phyloP scores from a whole-genome alignment of 257 asterid species.

The Cynanchum wilfordii region DNA sequence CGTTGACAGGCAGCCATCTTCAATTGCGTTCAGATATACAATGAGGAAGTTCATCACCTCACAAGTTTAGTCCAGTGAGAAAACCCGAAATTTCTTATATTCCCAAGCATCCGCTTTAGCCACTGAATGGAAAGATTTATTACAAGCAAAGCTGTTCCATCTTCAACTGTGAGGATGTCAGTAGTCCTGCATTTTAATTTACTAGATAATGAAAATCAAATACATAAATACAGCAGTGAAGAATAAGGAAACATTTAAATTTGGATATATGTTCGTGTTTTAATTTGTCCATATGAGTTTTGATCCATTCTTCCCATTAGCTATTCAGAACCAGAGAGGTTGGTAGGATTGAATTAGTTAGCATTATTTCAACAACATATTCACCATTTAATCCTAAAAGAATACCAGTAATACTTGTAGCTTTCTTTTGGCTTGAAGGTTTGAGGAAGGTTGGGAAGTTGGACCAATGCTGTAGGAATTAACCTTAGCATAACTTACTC shows the following conservation, averaged over 20 bases:
- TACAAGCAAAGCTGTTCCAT: too few species aligned
- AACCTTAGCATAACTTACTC: background rate
- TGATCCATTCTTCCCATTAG: conserved; percentile 2
- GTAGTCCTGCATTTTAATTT: too few species aligned
- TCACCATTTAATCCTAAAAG: background rate
- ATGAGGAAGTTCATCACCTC: background rate
- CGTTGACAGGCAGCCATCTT: background rate
- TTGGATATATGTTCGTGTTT: background rate
- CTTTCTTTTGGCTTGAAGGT: background rate
- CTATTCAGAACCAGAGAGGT: background rate
- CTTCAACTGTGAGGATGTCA: background rate
- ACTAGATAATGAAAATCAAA: background rate
- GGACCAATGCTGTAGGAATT: background rate
- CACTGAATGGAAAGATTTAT: background rate
- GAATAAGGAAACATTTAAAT: background rate
- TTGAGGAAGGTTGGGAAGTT: background rate
- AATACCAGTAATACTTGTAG: background rate
- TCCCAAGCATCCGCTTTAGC: background rate
- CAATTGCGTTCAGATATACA: background rate
- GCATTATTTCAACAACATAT: background rate
- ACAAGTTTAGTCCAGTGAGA: background rate
- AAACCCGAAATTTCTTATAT: background rate
- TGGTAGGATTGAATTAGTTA: background rate
- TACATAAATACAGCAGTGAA: too few species aligned
- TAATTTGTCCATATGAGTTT: background rate